Evolutionary conservation across 192 early-diverging fungal species (phyloP).

Genomic region (Chytriomyces confervae): DNA sequence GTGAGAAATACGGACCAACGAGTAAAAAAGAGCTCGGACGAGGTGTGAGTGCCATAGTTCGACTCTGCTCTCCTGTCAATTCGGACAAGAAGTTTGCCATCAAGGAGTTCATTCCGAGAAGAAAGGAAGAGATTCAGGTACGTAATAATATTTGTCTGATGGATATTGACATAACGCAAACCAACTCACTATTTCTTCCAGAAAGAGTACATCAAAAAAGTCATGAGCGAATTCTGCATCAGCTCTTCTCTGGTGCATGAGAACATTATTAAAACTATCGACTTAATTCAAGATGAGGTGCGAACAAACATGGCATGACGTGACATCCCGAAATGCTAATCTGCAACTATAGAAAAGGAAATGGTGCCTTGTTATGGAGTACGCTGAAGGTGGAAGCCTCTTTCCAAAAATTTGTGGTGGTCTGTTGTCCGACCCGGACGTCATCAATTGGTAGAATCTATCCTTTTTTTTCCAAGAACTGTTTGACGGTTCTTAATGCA

Average conservation of each 20-base stretch:
- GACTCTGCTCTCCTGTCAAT: conserved; percentile 71
- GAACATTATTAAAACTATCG: conserved; percentile 89
- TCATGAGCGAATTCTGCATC: conserved; percentile 94
- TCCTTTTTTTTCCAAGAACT: background rate
- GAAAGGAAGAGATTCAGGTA: conserved; percentile 3
- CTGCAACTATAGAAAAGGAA: conserved; percentile 34
- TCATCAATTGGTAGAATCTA: conserved; percentile 58
- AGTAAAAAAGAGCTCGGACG: conserved; percentile 77
- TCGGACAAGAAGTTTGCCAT: conserved; percentile 78
- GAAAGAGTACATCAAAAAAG: conserved; percentile 95
- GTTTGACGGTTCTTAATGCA: background rate
- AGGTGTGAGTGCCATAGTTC: conserved; percentile 92
- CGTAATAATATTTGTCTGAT: conserved; percentile 26
- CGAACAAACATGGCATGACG: conserved; percentile 18
- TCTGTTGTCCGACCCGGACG: conserved; percentile 7
- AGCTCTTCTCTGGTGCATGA: conserved; percentile 85
- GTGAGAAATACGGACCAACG: conserved; percentile 59
- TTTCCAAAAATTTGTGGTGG: conserved; percentile 42
- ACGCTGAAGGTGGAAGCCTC: conserved; percentile 90
- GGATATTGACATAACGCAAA: conserved; percentile 85
- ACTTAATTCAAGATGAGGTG: conserved; percentile 94
- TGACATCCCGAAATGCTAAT: conserved; percentile 44
- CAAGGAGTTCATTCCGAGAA: conserved; percentile 44
- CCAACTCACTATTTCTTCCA: conserved; percentile 69
- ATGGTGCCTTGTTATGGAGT: conserved; percentile 85